phyloP scores from a whole-genome alignment of 148 eudicot species.

The Rhododendron henanense region DNA sequence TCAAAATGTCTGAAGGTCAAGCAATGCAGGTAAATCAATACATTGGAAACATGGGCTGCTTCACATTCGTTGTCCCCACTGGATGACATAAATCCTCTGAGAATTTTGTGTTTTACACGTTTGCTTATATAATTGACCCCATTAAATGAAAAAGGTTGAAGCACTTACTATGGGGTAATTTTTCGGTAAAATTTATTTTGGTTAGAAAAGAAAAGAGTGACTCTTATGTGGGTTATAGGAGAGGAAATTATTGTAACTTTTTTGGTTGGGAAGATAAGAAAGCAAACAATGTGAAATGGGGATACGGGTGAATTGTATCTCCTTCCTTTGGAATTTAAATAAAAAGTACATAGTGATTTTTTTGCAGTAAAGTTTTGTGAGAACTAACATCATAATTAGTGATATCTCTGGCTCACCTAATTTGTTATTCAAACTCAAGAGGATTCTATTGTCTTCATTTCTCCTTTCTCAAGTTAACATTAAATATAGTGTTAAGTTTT shows the following conservation, averaged over 20 bases:
- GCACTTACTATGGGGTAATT: not conserved
- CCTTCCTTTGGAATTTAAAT: not conserved
- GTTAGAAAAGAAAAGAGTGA: not conserved
- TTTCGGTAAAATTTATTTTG: not conserved
- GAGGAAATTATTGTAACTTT: not conserved
- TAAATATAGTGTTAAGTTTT: not conserved
- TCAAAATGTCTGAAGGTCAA: conserved; percentile 95
- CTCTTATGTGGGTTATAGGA: not conserved
- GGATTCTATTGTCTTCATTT: not conserved
- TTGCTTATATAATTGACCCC: not conserved
- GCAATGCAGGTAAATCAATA: conserved; percentile 81
- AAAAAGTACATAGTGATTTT: not conserved
- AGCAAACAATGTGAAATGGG: not conserved
- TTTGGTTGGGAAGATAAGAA: not conserved
- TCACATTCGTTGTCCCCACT: not conserved
- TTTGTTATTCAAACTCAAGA: not conserved
- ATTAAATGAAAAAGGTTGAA: not conserved
- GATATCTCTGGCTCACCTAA: not conserved
- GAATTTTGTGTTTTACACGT: not conserved
- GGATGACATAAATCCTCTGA: not conserved
- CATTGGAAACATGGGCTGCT: not conserved
- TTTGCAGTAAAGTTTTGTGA: not conserved
- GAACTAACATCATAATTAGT: not conserved
- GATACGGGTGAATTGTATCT: not conserved
- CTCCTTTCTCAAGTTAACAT: not conserved